Percentiles rank a stretch among this genome's conserved stretches.
Conservation (phyloP, 495 filamentous ascomycete genomes). For the Neurospora intermedia region DNA sequence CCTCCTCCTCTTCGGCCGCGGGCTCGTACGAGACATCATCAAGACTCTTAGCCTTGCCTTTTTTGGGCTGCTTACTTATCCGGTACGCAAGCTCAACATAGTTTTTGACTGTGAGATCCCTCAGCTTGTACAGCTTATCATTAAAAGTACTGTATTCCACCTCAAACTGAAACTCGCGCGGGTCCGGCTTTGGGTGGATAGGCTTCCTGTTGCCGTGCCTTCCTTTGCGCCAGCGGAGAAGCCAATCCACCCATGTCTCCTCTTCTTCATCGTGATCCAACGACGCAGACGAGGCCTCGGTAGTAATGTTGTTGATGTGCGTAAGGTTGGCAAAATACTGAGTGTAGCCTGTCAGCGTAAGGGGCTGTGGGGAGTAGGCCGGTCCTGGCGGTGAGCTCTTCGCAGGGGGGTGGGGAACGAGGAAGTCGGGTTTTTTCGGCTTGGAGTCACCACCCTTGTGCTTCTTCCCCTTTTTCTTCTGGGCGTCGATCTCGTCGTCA, state of each 20-base stretch:
- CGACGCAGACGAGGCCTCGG: constrained; percentile 1
- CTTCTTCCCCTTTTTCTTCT: constrained; percentile 43
- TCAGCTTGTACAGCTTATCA: constrained; percentile 63
- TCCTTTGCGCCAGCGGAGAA: constrained; percentile 39
- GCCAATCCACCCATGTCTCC: constrained; percentile 12
- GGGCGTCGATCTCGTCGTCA: not conserved
- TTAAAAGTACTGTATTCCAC: constrained; percentile 76
- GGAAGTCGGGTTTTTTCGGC: constrained; percentile 50
- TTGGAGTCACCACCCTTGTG: constrained; percentile 42
- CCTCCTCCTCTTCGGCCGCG: constrained; percentile 2
- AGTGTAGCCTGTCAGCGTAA: constrained; percentile 65
- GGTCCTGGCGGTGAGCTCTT: constrained; percentile 70
- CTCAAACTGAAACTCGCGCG: constrained; percentile 60
- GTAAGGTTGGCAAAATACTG: constrained; percentile 95
- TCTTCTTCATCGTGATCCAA: constrained; percentile 8
- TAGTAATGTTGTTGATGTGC: constrained; percentile 53
- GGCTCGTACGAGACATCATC: not conserved
- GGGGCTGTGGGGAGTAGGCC: constrained; percentile 77
- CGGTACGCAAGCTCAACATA: constrained; percentile 66
- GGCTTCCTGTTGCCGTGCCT: constrained; percentile 47
- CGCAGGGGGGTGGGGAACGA: constrained; percentile 61
- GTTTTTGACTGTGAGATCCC: constrained; percentile 77
- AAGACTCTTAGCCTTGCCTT: constrained; percentile 13
- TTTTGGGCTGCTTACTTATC: constrained; percentile 48
- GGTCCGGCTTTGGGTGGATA: constrained; percentile 36